phyloP scores from a whole-genome alignment of 2,329 filamentous ascomycete genomes.

The Pseudovirgaria hyperparasitica region DNA sequence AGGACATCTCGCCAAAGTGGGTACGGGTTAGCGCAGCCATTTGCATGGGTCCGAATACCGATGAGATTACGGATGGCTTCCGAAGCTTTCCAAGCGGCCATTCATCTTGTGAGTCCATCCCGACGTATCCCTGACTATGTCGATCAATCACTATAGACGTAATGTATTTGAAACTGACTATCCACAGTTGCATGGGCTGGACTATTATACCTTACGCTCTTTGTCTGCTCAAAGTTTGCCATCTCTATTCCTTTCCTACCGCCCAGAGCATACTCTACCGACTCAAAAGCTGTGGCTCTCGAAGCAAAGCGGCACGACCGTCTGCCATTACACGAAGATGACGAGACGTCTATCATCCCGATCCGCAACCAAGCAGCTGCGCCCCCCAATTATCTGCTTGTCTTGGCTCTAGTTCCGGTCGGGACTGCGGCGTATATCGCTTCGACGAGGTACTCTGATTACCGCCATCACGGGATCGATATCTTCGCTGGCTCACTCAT shows the following conservation, averaged over 20 bases:
- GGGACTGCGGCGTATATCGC: slow-evolving; percentile 67
- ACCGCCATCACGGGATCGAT: slow-evolving; percentile 85
- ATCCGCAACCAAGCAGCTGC: slow-evolving; percentile 65
- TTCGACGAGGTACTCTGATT: slow-evolving; percentile 79
- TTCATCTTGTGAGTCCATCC: slow-evolving; percentile 43
- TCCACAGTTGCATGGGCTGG: slow-evolving; percentile 57
- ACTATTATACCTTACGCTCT: slow-evolving; percentile 74
- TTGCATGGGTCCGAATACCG: slow-evolving; percentile 52
- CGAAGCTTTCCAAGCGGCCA: slow-evolving; percentile 73
- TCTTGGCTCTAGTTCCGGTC: slow-evolving; percentile 57
- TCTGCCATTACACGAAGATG: slow-evolving; percentile 12
- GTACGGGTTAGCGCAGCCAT: slow-evolving; percentile 65
- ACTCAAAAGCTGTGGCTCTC: too few species aligned
- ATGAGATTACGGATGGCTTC: slow-evolving; percentile 66
- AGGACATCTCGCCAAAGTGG: slow-evolving; percentile 41
- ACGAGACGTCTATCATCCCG: slow-evolving; percentile 28
- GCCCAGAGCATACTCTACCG: slow-evolving; percentile 32
- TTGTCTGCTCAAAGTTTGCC: slow-evolving; percentile 71
- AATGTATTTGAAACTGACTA: slow-evolving; percentile 3
- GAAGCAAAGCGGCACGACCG: slow-evolving; percentile 33
- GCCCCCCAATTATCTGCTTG: slow-evolving; percentile 67
- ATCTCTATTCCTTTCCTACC: slow-evolving; percentile 60
- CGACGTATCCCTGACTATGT: neutral
- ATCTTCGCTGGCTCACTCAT: slow-evolving; percentile 76
- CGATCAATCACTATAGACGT: neutral